Evolutionary conservation across 176 grass and related monocot genomes (phyloP), one percentile per base, ranked within the genome.

Genomic region (Melocanna baccifera): DNA sequence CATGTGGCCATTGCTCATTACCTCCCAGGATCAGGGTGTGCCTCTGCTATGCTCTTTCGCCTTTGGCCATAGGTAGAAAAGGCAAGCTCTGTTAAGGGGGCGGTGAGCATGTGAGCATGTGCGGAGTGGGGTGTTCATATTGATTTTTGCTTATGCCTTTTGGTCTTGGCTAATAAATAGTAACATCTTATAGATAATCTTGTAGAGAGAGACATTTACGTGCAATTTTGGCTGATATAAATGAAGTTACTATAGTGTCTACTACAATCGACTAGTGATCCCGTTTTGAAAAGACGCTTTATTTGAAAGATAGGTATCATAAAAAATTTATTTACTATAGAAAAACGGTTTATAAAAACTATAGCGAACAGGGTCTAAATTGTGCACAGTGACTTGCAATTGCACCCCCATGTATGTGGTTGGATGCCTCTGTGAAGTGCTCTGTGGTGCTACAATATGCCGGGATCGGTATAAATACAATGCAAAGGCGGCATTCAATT

Each of bases 321-420:
- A 32, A 2, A 32, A 32, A 32, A 32, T 1, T 32, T 2, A 32
- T 32, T 32, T 32, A 32, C 30, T 32, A 32, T 32, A 32, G 30
- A 32, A 32, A 32, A 32, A 2, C 30, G 30, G 30, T 2, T 32
- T 32, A 32, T 32, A 32, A 2, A 2, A 32, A 2, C 30, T 2
- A 32, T 32, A 32, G 3, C 30, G 3, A 32, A 32, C 30, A 2
- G 30, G 30, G 32, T 34, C 32, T 34, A 34, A 2, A 85, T 73
- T 48, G n/a, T 43, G 70, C 76, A 83, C 71, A 81, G 82, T 89
- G 76, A 42, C 50, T 72, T 83, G 69, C 45, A 83, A 57, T 65
- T 90, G 65, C 41, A 77, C 55, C 40, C 78, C 73, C 14, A 56
- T 59, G 58, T 56, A 71, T 64, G 12, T 64, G 12, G 72, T 64